Base-by-base conservation (phyloP, 208 protist species). In the Porcisia deanei region DNA sequence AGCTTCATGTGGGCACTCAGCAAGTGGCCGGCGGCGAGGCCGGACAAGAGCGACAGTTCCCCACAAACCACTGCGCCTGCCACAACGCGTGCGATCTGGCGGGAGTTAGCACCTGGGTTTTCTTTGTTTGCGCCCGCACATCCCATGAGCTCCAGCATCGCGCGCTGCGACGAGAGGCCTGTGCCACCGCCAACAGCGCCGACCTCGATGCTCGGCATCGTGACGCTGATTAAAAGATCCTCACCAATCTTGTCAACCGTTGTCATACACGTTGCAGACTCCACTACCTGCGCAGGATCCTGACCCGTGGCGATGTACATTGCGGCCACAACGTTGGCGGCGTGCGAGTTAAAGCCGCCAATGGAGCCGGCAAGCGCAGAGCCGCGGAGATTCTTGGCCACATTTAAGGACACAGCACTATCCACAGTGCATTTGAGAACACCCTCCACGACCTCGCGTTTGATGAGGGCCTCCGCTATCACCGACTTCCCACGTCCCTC, bases 131-230 rank as follows among this genome's bases (percentile, higher is more conserved):
- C 80, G 18, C 97, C 98, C 12, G 85, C 88, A 47, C 98, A 95
- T 47, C 94, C 94, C 49, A 99, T 88, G 45, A 99, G 71, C 53
- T 98, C 89, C n/a, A 99, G 89, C 77, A 97, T 95, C 0, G 96
- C 91, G 9, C 83, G 63, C 90, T 99, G 99, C 5, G 98, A 90
- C 5, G 86, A 79, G 12, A 99, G 87, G 30, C 90, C 82, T 8
- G 99, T 99, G 49, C 99, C 99, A 58, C 99, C 99, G 63, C 99
- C 99, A 47, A 99, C 96, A 16, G 98, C 98, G 59, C 98, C 99
- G 41, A 99, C 98, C 85, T 99, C 99, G 58, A 99, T 96, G 47
- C 95, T 99, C 14, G 98, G 98, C 98, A 99, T 99, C 30, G 97
- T 99, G 64, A 98, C 89, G 25, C 96, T 98, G 25, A 99, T 94